Conservation (phyloP, 306 rosid species). For the Trifolium repens region DNA sequence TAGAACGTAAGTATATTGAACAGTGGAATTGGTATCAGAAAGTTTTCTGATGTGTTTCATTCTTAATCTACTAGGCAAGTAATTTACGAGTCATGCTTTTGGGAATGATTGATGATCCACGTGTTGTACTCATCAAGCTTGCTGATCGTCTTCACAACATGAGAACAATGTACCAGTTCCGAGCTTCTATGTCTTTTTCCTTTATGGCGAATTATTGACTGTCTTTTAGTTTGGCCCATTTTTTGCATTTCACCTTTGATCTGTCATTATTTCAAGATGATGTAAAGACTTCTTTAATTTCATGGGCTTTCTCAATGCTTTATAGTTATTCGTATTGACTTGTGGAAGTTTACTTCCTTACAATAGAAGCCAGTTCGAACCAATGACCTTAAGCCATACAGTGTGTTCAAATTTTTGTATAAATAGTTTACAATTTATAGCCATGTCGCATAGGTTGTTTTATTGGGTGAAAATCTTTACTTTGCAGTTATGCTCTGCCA, state of each 20-base stretch:
- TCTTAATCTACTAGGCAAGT: constrained; percentile 73
- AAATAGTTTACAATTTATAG: constrained; percentile 28
- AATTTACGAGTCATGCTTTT: constrained; percentile 89
- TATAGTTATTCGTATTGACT: constrained; percentile 12
- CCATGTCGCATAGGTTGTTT: constrained; percentile 32
- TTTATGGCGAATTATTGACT: constrained; percentile 19
- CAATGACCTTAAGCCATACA: constrained; percentile 23
- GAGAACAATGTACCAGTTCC: constrained; percentile 86
- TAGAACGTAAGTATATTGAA: constrained; percentile 32
- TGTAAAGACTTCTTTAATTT: constrained; percentile 22
- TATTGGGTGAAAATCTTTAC: constrained; percentile 35
- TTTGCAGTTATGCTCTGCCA: constrained; percentile 81
- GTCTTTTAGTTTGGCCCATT: constrained; percentile 32
- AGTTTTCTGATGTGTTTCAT: constrained; percentile 51
- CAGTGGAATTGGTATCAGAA: constrained; percentile 34
- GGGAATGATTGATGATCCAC: constrained; percentile 99
- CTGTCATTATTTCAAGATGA: constrained; percentile 12
- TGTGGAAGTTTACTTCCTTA: constrained; percentile 15
- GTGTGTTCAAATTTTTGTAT: constrained; percentile 34
- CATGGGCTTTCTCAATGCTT: constrained; percentile 7
- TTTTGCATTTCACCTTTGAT: constrained; percentile 24
- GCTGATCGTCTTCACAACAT: constrained; percentile 99
- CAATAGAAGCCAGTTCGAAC: constrained; percentile 14
- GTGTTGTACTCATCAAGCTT: constrained; percentile 97
- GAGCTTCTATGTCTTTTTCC: constrained; percentile 28